A percentile compares a stretch with the other conserved stretches of the same genome.
Conservation (phyloP, 106 monocot genomes). For the Gastrodia elata region DNA sequence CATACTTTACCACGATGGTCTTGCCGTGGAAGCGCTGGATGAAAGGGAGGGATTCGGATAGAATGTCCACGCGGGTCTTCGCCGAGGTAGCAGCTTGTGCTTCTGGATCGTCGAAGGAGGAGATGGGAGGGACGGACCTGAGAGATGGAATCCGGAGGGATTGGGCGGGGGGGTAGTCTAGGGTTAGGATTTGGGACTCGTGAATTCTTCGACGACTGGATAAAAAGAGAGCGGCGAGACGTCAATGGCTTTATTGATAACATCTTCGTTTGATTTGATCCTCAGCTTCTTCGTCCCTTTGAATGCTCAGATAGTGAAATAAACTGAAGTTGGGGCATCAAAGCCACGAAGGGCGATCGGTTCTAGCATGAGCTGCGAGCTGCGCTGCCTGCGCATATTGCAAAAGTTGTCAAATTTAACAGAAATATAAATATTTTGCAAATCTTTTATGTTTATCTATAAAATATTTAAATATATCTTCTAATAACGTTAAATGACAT, state of each 20-base stretch:
- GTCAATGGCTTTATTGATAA: slow-evolving; percentile 2
- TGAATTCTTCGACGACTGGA: slow-evolving; percentile 6
- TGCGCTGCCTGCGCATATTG: too few relatives aligned
- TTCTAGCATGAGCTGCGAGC: too few relatives aligned
- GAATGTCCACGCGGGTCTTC: slow-evolving; percentile 67
- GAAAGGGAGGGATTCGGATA: slow-evolving; percentile 88
- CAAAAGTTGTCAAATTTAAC: too few relatives aligned
- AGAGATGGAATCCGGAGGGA: neutral
- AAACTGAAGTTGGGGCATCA: neutral
- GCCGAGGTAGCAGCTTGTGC: slow-evolving; percentile 14
- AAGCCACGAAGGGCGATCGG: neutral
- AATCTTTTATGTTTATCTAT: too few relatives aligned
- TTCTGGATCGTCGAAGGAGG: slow-evolving; percentile 1
- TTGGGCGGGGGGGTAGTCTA: neutral
- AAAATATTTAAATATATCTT: too few relatives aligned
- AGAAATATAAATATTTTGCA: too few relatives aligned
- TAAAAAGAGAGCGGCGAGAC: neutral
- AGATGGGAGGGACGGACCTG: neutral
- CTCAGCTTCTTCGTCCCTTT: neutral
- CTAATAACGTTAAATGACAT: too few relatives aligned
- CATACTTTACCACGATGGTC: slow-evolving; percentile 93
- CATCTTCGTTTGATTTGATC: neutral
- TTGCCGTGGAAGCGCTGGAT: slow-evolving; percentile 86
- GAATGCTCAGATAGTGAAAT: neutral
- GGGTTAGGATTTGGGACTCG: slow-evolving; percentile 13